Evolutionary conservation across 2,329 filamentous ascomycete genomes (phyloP), one percentile per base, ranked within the genome.

Genomic region (Ophiocordyceps robertsii): DNA sequence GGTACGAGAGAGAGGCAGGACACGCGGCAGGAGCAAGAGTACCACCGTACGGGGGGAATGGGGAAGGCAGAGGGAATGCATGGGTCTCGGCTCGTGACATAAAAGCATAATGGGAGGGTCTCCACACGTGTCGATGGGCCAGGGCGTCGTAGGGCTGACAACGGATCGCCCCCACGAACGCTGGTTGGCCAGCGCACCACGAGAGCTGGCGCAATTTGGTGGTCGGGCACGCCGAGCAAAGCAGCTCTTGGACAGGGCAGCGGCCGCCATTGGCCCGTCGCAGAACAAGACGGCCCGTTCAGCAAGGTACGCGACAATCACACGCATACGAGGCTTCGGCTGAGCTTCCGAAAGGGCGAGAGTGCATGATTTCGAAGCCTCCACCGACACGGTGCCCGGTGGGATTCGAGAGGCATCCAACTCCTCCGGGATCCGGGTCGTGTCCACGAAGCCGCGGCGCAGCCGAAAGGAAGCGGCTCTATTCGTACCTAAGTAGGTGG

Each of bases 81-180:
- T 10, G n/a, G 29, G 17, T 33, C 30, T 40, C 39, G 37, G 33
- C 37, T 36, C 40, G 39, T 40, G 38, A 33, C 42, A 29, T 43
- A 8, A 19, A 27, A 5, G 24, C 37, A 30, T 29, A 21, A n/a
- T 14, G 36, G 32, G 14, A 38, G 29, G 19, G 37, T n/a, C 29
- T 29, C 31, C 13, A 19, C 29, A 19, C 36, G 37, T 37, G 31
- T 32, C 38, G 11, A 14, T 24, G 30, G 43, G 45, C 49, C 42
- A 47, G 44, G 44, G 45, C 47, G 47, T 51, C 47, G 47, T 51
- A 51, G 49, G 49, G 49, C 49, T 51, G 49, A 51, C 49, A 9
- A 43, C 40, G 43, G 43, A 51, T 42, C 30, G 44, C 39, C 38
- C 40, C 44, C 42, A 40, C 32, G 31, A 27, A 29, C 41, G 27